phyloP scores from a whole-genome alignment of 257 asterid genomes.

The Haberlea rhodopensis region DNA sequence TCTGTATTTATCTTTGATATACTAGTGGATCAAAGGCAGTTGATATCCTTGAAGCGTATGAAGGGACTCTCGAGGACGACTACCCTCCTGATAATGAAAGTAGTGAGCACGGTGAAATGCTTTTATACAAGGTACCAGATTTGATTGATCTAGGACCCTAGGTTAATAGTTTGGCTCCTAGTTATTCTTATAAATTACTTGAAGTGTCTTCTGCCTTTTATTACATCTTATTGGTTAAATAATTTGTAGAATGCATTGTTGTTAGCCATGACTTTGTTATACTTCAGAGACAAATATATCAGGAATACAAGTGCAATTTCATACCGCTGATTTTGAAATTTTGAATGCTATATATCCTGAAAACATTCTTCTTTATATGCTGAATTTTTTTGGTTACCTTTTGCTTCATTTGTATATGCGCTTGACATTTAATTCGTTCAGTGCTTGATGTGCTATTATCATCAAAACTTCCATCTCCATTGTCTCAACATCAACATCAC shows the following conservation, averaged over 20 bases:
- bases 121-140: slow-evolving; percentile 77
- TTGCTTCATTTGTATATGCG: not conserved
- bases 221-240: slow-evolving; percentile 7
- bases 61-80: slow-evolving; percentile 98
- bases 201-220: slow-evolving; percentile 20
- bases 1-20: slow-evolving; percentile 23
- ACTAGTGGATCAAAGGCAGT: slow-evolving; percentile 88
- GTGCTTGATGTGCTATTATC: too few species aligned
- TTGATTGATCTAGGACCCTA: slow-evolving; percentile 2
- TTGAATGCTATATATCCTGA: not conserved
- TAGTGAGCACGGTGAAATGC: slow-evolving; percentile 98
- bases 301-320: not conserved
- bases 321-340: not conserved
- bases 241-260: not conserved
- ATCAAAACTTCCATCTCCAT: not conserved
- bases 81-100: slow-evolving; percentile 96
- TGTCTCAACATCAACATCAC: not conserved
- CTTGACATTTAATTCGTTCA: not conserved
- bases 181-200: slow-evolving; percentile 16
- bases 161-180: slow-evolving; percentile 12
- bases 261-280: slow-evolving; percentile 18
- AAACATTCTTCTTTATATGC: not conserved
- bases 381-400: too few species aligned
- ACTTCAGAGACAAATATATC: slow-evolving; percentile 2
- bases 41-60: slow-evolving; percentile 96